Evolutionary conservation across 305 asterid species (phyloP).

Genomic region (Fraxinus angustifolia): DNA sequence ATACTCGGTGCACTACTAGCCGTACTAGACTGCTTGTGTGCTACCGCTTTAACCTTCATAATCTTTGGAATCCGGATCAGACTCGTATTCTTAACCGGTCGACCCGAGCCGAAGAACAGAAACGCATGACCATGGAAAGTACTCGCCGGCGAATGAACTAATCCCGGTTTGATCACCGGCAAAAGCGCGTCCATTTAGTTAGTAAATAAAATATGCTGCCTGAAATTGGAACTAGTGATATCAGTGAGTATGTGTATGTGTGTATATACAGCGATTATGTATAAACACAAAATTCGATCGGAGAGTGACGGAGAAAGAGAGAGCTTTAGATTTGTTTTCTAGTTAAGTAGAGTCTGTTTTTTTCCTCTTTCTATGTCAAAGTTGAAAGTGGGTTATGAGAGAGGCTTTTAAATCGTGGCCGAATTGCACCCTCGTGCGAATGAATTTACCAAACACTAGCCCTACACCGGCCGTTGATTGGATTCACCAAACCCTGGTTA

Average conservation of each 20-base stretch:
- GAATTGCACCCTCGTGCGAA: neutral
- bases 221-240: neutral
- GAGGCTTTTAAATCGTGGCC: neutral
- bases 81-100: neutral
- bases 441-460: neutral
- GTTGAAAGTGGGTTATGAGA: neutral
- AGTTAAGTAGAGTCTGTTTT: constrained; percentile 4
- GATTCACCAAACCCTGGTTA: neutral
- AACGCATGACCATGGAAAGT: constrained; percentile 21
- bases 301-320: constrained; percentile 55
- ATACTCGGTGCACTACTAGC: constrained; percentile 23
- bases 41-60: constrained; percentile 20
- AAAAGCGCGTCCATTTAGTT: constrained; percentile 47
- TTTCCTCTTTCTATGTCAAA: neutral
- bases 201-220: neutral
- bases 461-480: neutral
- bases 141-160: constrained; percentile 23
- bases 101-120: constrained; percentile 12
- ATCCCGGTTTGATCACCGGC: constrained; percentile 51
- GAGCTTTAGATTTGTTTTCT: constrained; percentile 25
- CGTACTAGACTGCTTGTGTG: constrained; percentile 15
- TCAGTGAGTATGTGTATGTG: neutral
- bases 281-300: constrained; percentile 19
- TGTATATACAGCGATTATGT: neutral
- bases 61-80: constrained; percentile 19